Conservation (phyloP, 164 flowering plant genomes). For the Cinnamomum micranthum region DNA sequence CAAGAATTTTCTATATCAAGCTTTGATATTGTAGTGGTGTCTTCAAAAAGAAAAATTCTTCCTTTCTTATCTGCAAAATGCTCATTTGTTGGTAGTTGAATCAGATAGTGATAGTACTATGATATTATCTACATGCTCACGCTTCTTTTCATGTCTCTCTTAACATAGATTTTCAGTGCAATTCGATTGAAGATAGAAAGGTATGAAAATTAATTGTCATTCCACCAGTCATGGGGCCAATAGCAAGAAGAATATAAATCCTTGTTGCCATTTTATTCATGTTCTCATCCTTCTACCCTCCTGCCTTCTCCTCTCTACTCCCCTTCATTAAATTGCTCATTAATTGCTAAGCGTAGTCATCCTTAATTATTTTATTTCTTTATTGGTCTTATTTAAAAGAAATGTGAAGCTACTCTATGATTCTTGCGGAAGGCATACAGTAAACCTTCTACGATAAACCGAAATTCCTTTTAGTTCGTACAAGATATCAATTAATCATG, state of each 20-base stretch:
- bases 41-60: background rate
- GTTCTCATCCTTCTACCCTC: background rate
- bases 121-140: background rate
- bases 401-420: too few relatives aligned
- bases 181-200: background rate
- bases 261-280: background rate
- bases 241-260: background rate
- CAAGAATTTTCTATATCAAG: background rate
- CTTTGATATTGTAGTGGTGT: background rate
- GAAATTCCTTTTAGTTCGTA: too few relatives aligned
- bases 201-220: background rate
- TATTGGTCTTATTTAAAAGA: too few relatives aligned
- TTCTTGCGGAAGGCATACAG: too few relatives aligned
- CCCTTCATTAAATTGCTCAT: background rate
- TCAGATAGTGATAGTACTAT: background rate
- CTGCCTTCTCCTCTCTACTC: background rate
- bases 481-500: too few relatives aligned
- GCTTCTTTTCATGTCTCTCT: background rate
- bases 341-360: background rate
- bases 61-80: background rate
- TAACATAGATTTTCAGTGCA: background rate
- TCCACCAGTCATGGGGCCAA: background rate
- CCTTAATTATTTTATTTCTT: background rate
- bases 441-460: too few relatives aligned
- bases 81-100: background rate